Evolutionary conservation across 139 green algal species (phyloP), one percentile per base, ranked within the genome.

Genomic region (Coelastrella sp.): DNA sequence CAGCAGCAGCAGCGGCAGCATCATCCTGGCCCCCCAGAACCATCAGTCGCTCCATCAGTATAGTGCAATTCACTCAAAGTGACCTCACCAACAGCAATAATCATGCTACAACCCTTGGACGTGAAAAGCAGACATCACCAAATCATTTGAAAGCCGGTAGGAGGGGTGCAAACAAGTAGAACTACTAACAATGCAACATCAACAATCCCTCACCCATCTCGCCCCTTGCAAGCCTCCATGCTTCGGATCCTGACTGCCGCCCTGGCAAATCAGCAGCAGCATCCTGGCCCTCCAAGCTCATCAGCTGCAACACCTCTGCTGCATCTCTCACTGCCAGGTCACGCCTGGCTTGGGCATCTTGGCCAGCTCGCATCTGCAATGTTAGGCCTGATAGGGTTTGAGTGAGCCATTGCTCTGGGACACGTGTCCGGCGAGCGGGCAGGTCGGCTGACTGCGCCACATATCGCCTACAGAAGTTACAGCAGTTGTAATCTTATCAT

Each of bases 141-240:
- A n/a, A n/a, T n/a, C n/a, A n/a, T n/a, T n/a, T n/a, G n/a, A n/a
- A n/a, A n/a, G n/a, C n/a, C n/a, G n/a, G n/a, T n/a, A n/a, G n/a
- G n/a, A n/a, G n/a, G n/a, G n/a, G n/a, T n/a, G n/a, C n/a, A n/a
- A n/a, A n/a, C n/a, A n/a, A n/a, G n/a, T n/a, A n/a, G n/a, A n/a
- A n/a, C n/a, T n/a, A n/a, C n/a, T n/a, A n/a, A n/a, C n/a, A n/a
- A n/a, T n/a, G n/a, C n/a, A n/a, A n/a, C n/a, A n/a, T n/a, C n/a
- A n/a, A n/a, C n/a, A n/a, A n/a, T n/a, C n/a, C n/a, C n/a, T n/a
- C 86, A 92, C 94, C 94, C 11, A 56, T 91, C 83, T 96, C 94
- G 0, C 94, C 93, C 4, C 94, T 83, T 58, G 89, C 76, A 68
- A 73, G 47, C 23, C 93, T 80, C 94, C 94, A 96, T 81, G 91